These are phyloP conservation scores for Mesotaenium endlicherianum DNA, from an alignment of 139 green algal genomes.

Conservation along the genomic window DNA sequence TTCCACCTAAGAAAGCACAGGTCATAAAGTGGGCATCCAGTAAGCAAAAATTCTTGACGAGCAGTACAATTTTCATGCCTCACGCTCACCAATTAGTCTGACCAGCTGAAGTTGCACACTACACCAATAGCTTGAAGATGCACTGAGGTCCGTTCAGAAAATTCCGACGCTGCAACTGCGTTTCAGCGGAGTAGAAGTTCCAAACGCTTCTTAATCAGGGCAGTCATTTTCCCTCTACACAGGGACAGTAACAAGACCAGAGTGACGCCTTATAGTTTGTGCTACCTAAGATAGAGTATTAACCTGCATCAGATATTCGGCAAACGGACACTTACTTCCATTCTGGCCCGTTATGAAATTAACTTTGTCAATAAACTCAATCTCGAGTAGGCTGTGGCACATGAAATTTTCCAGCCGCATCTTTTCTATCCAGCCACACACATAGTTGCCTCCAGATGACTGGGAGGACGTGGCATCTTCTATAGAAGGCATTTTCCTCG, in stretches of 20 bases:
- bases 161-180: too few relatives aligned
- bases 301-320: not conserved
- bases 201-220: too few relatives aligned
- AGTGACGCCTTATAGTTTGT: too few relatives aligned
- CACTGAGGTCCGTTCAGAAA: too few relatives aligned
- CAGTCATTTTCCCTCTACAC: too few relatives aligned
- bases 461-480: too few relatives aligned
- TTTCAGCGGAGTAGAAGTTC: too few relatives aligned
- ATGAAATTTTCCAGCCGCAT: slow-evolving; percentile 58
- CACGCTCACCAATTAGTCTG: not conserved
- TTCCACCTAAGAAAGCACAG: slow-evolving; percentile 38
- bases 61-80: not conserved
- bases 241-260: too few relatives aligned
- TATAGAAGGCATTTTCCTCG: too few relatives aligned
- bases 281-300: too few relatives aligned
- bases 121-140: too few relatives aligned
- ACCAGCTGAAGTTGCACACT: not conserved
- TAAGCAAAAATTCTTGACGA: not conserved
- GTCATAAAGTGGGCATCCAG: not conserved
- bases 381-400: slow-evolving; percentile 51
- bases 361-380: slow-evolving; percentile 53
- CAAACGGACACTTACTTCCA: slow-evolving; percentile 28
- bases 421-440: not conserved
- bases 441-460: too few relatives aligned
- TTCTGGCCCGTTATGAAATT: slow-evolving; percentile 62